A percentile compares a stretch with the other conserved stretches of the same genome.
Conservation (phyloP, 1,139 yeast species). For the Diutina rugosa region DNA sequence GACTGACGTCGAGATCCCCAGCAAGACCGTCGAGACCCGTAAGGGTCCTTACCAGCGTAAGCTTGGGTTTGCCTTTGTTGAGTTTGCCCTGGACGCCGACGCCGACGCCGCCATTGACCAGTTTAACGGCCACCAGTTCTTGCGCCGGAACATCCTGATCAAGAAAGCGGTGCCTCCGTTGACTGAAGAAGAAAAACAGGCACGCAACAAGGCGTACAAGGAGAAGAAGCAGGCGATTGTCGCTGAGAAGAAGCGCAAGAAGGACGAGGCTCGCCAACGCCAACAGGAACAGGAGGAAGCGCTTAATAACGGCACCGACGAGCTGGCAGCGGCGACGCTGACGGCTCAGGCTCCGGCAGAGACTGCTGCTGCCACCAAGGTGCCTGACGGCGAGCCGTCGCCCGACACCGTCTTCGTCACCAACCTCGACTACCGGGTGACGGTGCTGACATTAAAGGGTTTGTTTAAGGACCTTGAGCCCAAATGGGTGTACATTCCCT, state of each 20-base stretch:
- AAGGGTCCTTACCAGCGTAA: neutral
- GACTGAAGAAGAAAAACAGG: slow-evolving; percentile 32
- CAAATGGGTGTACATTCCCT: slow-evolving; percentile 45
- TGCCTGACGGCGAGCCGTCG: slow-evolving; percentile 44
- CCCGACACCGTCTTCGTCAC: slow-evolving; percentile 44
- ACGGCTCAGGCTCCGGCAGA: neutral
- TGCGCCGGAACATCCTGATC: neutral
- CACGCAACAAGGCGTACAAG: slow-evolving; percentile 22
- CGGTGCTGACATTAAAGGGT: slow-evolving; percentile 27
- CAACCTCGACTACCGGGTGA: slow-evolving; percentile 39
- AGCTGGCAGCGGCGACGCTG: slow-evolving; percentile 4
- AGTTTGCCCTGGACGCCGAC: slow-evolving; percentile 64
- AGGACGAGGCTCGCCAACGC: slow-evolving; percentile 5
- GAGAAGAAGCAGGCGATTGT: slow-evolving; percentile 17
- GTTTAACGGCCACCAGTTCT: slow-evolving; percentile 42
- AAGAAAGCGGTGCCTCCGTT: slow-evolving; percentile 41
- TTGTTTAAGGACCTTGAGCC: slow-evolving; percentile 37
- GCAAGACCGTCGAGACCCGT: neutral
- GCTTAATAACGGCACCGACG: slow-evolving; percentile 8
- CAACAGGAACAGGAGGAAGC: slow-evolving; percentile 3
- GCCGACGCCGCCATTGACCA: slow-evolving; percentile 67
- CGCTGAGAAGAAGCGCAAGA: slow-evolving; percentile 12
- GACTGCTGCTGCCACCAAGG: slow-evolving; percentile 6
- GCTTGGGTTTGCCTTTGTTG: slow-evolving; percentile 95
- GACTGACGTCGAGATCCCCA: neutral